phyloP scores from a whole-genome alignment of 2,329 filamentous ascomycete genomes.

The Dichotomopilus funicola region DNA sequence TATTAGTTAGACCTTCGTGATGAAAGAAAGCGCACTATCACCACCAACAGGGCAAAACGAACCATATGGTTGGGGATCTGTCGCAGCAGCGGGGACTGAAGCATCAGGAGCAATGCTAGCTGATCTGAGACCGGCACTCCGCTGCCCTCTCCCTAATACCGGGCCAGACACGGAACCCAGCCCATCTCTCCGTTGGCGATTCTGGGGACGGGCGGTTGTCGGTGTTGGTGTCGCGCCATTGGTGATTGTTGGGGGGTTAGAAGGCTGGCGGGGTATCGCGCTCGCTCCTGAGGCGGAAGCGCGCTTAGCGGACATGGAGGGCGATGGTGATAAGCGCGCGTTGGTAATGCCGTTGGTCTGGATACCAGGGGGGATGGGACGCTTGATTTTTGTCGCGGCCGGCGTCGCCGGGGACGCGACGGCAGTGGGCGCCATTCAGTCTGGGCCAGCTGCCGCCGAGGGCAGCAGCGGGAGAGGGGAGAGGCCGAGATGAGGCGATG shows the following conservation, averaged over 20 bases:
- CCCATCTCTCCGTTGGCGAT: conserved; percentile 53
- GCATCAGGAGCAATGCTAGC: conserved; percentile 42
- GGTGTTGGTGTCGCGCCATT: conserved; percentile 43
- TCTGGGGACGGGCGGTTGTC: conserved; percentile 44
- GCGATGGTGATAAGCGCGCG: conserved; percentile 54
- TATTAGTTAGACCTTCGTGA: conserved; percentile 5
- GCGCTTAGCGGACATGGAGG: conserved; percentile 50
- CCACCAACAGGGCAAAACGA: conserved; percentile 19
- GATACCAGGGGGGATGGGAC: conserved; percentile 57
- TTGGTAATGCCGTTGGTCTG: conserved; percentile 57
- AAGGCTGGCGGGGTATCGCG: conserved; percentile 41
- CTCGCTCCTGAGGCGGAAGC: conserved; percentile 33
- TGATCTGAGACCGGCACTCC: conserved; percentile 44
- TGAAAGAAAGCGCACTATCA: not conserved
- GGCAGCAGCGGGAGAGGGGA: conserved; percentile 4
- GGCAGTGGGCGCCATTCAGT: conserved; percentile 50
- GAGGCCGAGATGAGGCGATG: too few species aligned
- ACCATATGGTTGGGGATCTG: conserved; percentile 50
- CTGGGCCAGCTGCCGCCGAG: conserved; percentile 11
- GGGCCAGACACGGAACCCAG: conserved; percentile 29
- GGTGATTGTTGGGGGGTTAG: conserved; percentile 33
- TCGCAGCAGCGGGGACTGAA: conserved; percentile 27
- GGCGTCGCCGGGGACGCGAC: conserved; percentile 38
- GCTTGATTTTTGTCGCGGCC: conserved; percentile 57
- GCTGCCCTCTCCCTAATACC: conserved; percentile 40